Evolutionary conservation across 257 asterid genomes (phyloP), one percentile per base, ranked within the genome.

Genomic region (Anisodus tanguticus): DNA sequence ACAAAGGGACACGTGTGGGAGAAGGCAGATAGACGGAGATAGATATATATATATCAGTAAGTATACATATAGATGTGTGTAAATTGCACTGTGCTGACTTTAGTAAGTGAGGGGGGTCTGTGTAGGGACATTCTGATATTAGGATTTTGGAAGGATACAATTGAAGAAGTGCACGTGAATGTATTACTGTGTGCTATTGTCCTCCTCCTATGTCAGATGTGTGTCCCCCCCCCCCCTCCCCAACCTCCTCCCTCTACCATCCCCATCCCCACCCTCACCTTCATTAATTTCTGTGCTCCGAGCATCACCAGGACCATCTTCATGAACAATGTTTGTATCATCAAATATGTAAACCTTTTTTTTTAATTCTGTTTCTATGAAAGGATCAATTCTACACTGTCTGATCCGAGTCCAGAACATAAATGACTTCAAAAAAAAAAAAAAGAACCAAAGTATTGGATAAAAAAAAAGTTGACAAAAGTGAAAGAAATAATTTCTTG

Each of bases 131-230:
- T 90, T 88, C 93, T 90, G 35, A 31, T 31, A 31, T 31, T 31
- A 31, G 35, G 35, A 31, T 31, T 31, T 31, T 31, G 35, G 35
- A 90, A 71, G 59, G 79, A 55, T 74, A 68, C 77, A 62, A 83
- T 55, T 79, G 85, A 76, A 83, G 88, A 91, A 82, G 92, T 92
- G 93, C 97, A 92, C 97, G 97, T 92, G 97, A 92, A 91, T 84
- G 85, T 88, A 90, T 88, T 85, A 88, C 92, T 87, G 86, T 87
- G 90, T 72, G 80, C 80, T 47, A 19, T 72, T 72, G 80, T 72
- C 80, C 60, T 72, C 60, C 86, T 81, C 64, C 82, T 77, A 86
- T 87, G 88, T 72, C 80, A 72, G 80, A 47, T 72, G 80, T 47
- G n/a, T 72, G 80, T 19, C 80, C 80, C 80, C 80, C 58, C 53